Conservation (phyloP, 106 monocot species). For the Platanthera zijinensis region DNA sequence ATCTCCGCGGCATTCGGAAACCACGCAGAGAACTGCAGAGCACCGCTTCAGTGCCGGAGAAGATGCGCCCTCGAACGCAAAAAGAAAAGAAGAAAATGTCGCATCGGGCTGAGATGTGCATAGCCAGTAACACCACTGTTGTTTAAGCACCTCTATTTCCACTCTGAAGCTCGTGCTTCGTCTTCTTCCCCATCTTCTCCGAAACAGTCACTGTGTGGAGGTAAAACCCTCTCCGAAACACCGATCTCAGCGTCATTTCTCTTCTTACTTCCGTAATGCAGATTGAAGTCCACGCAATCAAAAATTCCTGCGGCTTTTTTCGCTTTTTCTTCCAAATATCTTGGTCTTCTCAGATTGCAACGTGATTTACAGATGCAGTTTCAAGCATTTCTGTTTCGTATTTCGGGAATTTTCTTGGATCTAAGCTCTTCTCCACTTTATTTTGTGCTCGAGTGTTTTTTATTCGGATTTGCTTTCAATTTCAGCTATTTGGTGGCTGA, state of each 20-base stretch:
- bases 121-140: not conserved
- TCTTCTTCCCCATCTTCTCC: not conserved
- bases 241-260: not conserved
- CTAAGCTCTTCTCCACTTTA: not conserved
- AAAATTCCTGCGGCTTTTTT: not conserved
- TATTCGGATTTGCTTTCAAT: not conserved
- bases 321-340: not conserved
- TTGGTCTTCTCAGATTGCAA: too few species aligned
- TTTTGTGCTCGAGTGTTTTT: not conserved
- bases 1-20: conserved; percentile 64
- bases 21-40: not conserved
- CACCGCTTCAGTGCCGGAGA: conserved; percentile 6
- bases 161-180: not conserved
- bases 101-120: too few species aligned
- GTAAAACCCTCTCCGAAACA: not conserved
- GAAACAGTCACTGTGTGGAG: not conserved
- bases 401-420: not conserved
- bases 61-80: too few species aligned
- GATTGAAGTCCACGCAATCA: not conserved
- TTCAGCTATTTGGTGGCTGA: not conserved
- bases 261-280: not conserved
- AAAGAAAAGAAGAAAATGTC: too few species aligned
- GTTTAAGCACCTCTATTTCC: not conserved
- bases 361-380: not conserved
- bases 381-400: not conserved